These are phyloP conservation scores for Aspergillus campestris DNA, from an alignment of 495 filamentous ascomycete genomes.

Conservation along the genomic window DNA sequence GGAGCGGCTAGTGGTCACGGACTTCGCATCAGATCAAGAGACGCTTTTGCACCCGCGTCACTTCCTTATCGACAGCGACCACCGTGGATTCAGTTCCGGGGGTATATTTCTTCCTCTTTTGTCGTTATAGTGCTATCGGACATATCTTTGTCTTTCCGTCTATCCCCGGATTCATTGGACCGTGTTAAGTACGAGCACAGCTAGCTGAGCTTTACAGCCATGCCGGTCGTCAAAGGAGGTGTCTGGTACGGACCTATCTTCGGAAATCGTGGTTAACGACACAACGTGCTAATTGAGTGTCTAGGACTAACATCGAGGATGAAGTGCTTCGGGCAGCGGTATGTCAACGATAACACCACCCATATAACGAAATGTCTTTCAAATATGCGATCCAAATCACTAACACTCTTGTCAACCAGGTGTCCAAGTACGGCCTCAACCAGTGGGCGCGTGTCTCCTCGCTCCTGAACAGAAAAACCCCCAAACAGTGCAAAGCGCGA, in stretches of 20 bases:
- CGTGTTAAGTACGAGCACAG: neutral
- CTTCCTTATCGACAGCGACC: conserved; percentile 3
- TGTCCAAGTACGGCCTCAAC: conserved; percentile 95
- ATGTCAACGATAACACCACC: conserved; percentile 7
- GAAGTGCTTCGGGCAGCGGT: conserved; percentile 90
- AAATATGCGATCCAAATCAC: conserved; percentile 1
- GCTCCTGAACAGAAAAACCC: conserved; percentile 91
- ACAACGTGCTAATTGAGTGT: conserved; percentile 13
- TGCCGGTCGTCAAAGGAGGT: conserved; percentile 97
- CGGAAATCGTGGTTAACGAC: neutral
- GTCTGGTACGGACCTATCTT: conserved; percentile 65
- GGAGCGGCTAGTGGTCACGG: conserved; percentile 9
- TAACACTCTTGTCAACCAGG: conserved; percentile 31
- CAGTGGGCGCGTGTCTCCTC: conserved; percentile 99
- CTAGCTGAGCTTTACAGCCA: conserved; percentile 28
- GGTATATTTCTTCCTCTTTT: neutral
- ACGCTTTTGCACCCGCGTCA: conserved; percentile 13
- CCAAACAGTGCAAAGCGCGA: conserved; percentile 97
- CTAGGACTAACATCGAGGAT: conserved; percentile 69
- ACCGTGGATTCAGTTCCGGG: conserved; percentile 3
- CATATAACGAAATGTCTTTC: neutral
- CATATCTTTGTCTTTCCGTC: conserved; percentile 5
- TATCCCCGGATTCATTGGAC: conserved; percentile 4
- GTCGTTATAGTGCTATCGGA: neutral
- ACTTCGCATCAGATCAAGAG: conserved; percentile 4